Evolutionary conservation across 108 stramenopile species (phyloP).

Genomic region (Skeletonema marinoi): DNA sequence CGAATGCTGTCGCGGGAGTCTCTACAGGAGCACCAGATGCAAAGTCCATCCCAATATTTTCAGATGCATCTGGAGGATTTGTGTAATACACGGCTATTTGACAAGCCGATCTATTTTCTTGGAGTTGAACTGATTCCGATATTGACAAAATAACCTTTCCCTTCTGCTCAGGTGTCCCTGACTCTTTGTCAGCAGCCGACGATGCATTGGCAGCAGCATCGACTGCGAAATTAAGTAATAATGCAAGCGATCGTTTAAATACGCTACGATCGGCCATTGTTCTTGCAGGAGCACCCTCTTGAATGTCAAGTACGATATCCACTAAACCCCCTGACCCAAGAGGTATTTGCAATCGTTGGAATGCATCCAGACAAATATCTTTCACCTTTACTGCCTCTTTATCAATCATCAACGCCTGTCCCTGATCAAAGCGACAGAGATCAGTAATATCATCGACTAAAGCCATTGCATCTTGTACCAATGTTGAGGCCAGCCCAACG

Average conservation of each 20-base stretch:
- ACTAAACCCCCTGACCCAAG: slow-evolving; percentile 16
- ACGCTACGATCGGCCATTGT: slow-evolving; percentile 30
- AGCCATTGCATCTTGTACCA: slow-evolving; percentile 39
- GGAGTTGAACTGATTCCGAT: slow-evolving; percentile 12
- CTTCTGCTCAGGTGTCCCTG: neutral
- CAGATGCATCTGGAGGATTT: slow-evolving; percentile 32
- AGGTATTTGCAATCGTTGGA: slow-evolving; percentile 17
- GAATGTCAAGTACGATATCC: slow-evolving; percentile 42
- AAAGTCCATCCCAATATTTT: slow-evolving; percentile 1
- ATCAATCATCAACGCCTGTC: slow-evolving; percentile 29
- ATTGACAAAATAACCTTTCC: slow-evolving; percentile 36
- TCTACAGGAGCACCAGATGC: slow-evolving; percentile 1
- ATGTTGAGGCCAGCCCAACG: slow-evolving; percentile 22
- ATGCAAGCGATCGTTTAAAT: slow-evolving; percentile 21
- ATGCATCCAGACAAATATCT: slow-evolving; percentile 36
- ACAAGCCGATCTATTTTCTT: slow-evolving; percentile 20
- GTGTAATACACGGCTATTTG: slow-evolving; percentile 40
- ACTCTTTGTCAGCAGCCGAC: slow-evolving; percentile 1
- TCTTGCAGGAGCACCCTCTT: slow-evolving; percentile 28
- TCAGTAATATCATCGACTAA: slow-evolving; percentile 51
- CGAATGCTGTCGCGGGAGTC: slow-evolving; percentile 11
- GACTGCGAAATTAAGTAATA: slow-evolving; percentile 42
- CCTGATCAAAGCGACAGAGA: slow-evolving; percentile 49
- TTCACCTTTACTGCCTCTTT: slow-evolving; percentile 42
- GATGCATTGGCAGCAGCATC: slow-evolving; percentile 49